These are phyloP conservation scores for Barbarea vulgaris DNA, from an alignment of 345 rosid genomes.

Conservation along the genomic window DNA sequence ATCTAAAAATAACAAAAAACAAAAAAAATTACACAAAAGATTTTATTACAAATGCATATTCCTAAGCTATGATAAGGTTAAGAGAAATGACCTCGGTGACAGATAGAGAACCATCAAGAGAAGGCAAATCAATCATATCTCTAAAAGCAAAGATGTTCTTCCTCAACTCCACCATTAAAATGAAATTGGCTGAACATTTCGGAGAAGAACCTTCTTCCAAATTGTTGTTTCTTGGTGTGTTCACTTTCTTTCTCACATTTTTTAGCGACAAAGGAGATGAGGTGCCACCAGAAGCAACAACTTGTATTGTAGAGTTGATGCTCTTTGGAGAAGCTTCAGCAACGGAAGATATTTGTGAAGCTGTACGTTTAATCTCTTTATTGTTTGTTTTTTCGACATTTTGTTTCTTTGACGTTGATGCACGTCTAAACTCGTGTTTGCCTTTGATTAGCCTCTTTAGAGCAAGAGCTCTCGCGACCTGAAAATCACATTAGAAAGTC, in stretches of 20 bases:
- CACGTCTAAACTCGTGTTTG: conserved; percentile 30
- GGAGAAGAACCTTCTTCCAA: conserved; percentile 29
- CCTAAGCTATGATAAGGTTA: neutral
- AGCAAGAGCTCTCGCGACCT: conserved; percentile 32
- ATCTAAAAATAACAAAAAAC: conserved; percentile 45
- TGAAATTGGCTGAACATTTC: conserved; percentile 42
- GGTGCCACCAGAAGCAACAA: conserved; percentile 1
- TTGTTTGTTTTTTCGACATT: conserved; percentile 11
- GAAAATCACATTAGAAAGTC: neutral
- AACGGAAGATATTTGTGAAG: conserved; percentile 24
- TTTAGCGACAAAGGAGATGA: conserved; percentile 20
- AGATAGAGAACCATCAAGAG: conserved; percentile 50
- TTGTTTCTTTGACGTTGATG: conserved; percentile 29
- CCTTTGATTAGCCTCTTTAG: conserved; percentile 31
- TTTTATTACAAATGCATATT: neutral
- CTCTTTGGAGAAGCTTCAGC: conserved; percentile 27
- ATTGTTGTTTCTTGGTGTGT: conserved; percentile 24
- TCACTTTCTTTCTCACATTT: conserved; percentile 24
- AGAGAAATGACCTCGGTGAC: conserved; percentile 52
- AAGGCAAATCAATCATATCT: conserved; percentile 72
- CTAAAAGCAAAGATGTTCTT: conserved; percentile 66
- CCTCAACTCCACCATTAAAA: conserved; percentile 64
- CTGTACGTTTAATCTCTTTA: conserved; percentile 26
- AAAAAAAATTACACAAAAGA: neutral
- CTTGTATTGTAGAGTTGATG: conserved; percentile 36